Conservation (phyloP, 768 basidiomycete genomes). For the Xerocomus potaroensis region DNA sequence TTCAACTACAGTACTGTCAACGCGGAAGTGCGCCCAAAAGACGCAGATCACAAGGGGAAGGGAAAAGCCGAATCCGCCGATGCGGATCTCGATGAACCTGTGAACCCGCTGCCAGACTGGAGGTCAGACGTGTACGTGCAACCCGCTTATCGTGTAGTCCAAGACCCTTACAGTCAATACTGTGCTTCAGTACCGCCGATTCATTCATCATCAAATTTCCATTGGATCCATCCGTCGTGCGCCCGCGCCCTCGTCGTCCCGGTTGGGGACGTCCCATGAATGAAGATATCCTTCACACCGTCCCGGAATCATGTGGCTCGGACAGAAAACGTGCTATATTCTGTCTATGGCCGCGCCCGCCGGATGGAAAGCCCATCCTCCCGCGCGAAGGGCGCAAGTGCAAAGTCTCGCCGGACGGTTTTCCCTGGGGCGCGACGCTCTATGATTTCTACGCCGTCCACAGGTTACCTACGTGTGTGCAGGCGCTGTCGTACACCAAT, state of each 20-base stretch:
- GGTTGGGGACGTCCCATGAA: conserved; percentile 8
- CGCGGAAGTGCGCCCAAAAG: too few species aligned
- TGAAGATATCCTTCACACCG: conserved; percentile 2
- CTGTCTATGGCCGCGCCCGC: conserved; percentile 24
- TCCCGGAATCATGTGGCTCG: neutral
- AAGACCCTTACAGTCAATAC: too few species aligned
- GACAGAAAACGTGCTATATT: conserved; percentile 15
- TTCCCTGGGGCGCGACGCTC: conserved; percentile 25
- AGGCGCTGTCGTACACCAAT: neutral
- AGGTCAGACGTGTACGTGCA: too few species aligned
- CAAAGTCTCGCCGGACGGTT: conserved; percentile 16
- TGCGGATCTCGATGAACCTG: too few species aligned
- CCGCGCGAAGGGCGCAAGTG: conserved; percentile 1
- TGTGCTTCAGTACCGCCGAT: too few species aligned
- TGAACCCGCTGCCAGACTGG: too few species aligned
- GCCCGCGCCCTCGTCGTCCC: neutral
- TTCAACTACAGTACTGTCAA: too few species aligned
- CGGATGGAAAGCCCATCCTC: conserved; percentile 9
- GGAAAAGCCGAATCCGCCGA: neutral
- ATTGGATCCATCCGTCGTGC: too few species aligned
- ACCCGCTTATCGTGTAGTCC: too few species aligned
- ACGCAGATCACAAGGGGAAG: neutral
- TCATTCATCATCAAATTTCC: neutral
- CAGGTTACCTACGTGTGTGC: neutral
- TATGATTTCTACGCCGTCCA: conserved; percentile 21